These are phyloP conservation scores for Nakazawaea wyomingensis DNA, from an alignment of 805 yeast species.

Conservation along the genomic window DNA sequence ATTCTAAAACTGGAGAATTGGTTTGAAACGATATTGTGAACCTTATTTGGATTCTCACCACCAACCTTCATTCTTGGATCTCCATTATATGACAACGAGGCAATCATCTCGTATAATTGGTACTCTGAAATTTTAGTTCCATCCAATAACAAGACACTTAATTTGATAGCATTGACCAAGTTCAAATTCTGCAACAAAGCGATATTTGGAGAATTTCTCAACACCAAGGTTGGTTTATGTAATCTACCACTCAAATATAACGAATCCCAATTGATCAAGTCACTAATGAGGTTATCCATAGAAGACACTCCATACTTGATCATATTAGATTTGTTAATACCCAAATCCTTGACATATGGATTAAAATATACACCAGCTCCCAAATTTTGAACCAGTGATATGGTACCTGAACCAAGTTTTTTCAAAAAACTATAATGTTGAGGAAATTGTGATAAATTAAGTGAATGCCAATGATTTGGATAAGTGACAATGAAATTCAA, in stretches of 20 bases:
- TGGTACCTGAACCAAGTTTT: constrained; percentile 51
- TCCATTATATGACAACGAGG: constrained; percentile 81
- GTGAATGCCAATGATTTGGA: constrained; percentile 70
- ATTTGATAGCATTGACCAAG: constrained; percentile 68
- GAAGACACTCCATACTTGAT: constrained; percentile 88
- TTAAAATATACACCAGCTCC: constrained; percentile 95
- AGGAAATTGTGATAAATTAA: constrained; percentile 62
- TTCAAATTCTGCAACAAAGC: constrained; percentile 70
- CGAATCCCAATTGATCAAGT: constrained; percentile 78
- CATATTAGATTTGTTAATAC: constrained; percentile 27
- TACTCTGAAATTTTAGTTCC: constrained; percentile 33
- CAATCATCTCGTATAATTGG: constrained; percentile 71
- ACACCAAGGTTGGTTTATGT: constrained; percentile 85
- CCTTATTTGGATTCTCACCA: constrained; percentile 91
- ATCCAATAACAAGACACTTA: constrained; percentile 54
- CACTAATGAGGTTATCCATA: constrained; percentile 52
- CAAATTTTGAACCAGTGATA: constrained; percentile 53
- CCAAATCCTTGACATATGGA: constrained; percentile 70
- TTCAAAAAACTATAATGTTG: constrained; percentile 72
- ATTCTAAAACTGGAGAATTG: constrained; percentile 65
- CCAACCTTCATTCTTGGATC: constrained; percentile 81
- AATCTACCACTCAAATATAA: constrained; percentile 88
- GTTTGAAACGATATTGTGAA: constrained; percentile 74
- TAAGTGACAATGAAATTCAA: constrained; percentile 76
- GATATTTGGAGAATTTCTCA: constrained; percentile 59